Percentiles rank a stretch among this genome's conserved stretches.
phyloP scores from a whole-genome alignment of 202 grass and related monocot genomes.

The Miscanthus sacchariflorus region DNA sequence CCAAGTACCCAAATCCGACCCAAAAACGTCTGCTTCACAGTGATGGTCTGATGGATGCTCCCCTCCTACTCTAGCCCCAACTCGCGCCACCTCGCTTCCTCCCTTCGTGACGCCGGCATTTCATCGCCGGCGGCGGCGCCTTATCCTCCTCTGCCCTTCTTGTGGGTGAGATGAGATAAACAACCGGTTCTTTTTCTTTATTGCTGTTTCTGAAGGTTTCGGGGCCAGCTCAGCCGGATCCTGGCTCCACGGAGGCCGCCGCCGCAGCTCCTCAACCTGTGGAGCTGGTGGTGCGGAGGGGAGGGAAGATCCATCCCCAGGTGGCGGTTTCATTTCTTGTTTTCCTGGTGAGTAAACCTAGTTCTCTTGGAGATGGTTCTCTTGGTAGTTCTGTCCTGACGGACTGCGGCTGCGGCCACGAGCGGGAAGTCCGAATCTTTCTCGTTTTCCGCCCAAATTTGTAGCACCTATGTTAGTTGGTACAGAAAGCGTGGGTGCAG shows the following conservation, averaged over 20 bases:
- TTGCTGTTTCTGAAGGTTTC: background rate
- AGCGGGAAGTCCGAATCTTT: background rate
- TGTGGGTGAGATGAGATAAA: too few relatives aligned
- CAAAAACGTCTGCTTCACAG: conserved; percentile 33
- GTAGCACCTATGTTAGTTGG: background rate
- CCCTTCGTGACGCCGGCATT: conserved; percentile 40
- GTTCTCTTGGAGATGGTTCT: background rate
- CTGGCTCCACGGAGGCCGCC: background rate
- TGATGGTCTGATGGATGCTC: conserved; percentile 39
- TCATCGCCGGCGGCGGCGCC: conserved; percentile 33
- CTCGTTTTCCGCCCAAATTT: background rate
- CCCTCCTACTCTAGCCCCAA: conserved; percentile 10
- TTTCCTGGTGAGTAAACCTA: background rate
- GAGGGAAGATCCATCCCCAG: too few relatives aligned
- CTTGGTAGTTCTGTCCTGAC: background rate
- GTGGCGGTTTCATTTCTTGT: background rate
- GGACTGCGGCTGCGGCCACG: background rate
- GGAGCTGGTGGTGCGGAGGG: too few relatives aligned
- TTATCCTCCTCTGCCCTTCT: background rate
- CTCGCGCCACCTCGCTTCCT: background rate
- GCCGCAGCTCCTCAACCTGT: too few relatives aligned
- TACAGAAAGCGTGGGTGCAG: background rate
- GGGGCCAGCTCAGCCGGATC: background rate
- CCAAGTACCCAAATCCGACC: conserved; percentile 38
- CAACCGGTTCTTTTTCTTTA: background rate